Evolutionary conservation across 2,329 filamentous ascomycete species (phyloP).

Genomic region (Bipolaris gigantea): DNA sequence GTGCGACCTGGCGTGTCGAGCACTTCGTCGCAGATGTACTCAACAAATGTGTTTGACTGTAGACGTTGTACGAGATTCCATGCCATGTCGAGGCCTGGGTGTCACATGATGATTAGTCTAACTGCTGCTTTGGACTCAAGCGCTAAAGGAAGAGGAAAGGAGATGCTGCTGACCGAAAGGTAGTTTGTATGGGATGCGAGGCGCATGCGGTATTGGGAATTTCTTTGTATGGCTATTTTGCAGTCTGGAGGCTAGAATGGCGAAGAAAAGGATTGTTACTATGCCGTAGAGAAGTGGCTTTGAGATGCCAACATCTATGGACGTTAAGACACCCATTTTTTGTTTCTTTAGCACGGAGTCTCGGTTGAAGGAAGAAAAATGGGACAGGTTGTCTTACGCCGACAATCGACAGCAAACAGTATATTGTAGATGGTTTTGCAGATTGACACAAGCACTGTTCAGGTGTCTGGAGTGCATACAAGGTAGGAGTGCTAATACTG

Average conservation of each 20-base stretch:
- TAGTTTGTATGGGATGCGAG: conserved; percentile 5
- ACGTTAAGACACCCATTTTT: conserved; percentile 2
- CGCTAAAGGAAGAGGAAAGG: background rate
- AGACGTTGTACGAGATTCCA: conserved; percentile 7
- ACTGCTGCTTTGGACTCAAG: background rate
- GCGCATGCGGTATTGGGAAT: conserved; percentile 1
- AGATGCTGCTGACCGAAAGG: conserved; percentile 1
- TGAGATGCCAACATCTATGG: background rate
- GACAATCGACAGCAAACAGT: no score
- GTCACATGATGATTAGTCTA: background rate
- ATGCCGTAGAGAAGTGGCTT: background rate
- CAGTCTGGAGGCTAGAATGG: background rate
- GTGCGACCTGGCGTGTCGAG: conserved; percentile 7
- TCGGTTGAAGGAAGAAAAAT: no score
- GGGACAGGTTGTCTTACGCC: no score
- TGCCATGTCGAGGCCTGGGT: conserved; percentile 9
- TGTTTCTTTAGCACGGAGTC: no score
- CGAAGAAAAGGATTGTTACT: background rate
- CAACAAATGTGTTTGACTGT: conserved; percentile 7
- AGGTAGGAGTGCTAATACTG: no score
- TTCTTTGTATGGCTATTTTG: background rate
- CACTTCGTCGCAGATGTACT: conserved; percentile 10
- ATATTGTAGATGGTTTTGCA: no score
- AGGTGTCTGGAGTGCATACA: no score
- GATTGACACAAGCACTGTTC: no score